Evolutionary conservation across 805 yeast species (phyloP), one percentile per base, ranked within the genome.

Genomic region (Pichia californica): DNA sequence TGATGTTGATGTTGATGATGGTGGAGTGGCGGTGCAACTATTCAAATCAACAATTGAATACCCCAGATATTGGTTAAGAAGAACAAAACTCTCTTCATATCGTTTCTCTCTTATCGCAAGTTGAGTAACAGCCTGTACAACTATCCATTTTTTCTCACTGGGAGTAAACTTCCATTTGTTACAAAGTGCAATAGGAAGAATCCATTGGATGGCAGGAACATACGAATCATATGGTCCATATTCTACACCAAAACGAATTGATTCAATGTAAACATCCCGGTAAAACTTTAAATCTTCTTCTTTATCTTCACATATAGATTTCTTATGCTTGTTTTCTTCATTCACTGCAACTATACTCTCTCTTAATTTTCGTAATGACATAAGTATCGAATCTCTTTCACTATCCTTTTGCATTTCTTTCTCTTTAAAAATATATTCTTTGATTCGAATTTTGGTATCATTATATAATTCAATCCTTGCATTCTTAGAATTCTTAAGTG

Each of bases 361-460:
- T 35, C 86, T 55, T 15, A 80, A 61, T 45, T 77, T 77, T 31
- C 85, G 51, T 30, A 70, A 57, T 15, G 65, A 56, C 67, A 69
- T 57, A 23, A 70, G 50, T 3, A 64, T 58, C 8, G 58, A 48
- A 35, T 67, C 71, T 11, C 35, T 41, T 14, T 37, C 43, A 21
- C 9, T n/a, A n/a, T 35, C 27, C 36, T 38, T 29, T 26, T 30
- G 31, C 27, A 32, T n/a, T n/a, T n/a, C n/a, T n/a, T n/a, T n/a
- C n/a, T n/a, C n/a, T n/a, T n/a, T n/a, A n/a, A n/a, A n/a, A n/a
- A n/a, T n/a, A n/a, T n/a, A 29, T 2, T 45, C 38, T 36, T 50
- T 21, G 26, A 54, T 32, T 16, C 63, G 56, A 11, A 43, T 36
- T 25, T 68, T 55, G 3, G 79, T 69, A 30, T 58, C 49, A 2